Base-by-base conservation (phyloP, 108 stramenopile genomes). In the Nitzschia sp. region DNA sequence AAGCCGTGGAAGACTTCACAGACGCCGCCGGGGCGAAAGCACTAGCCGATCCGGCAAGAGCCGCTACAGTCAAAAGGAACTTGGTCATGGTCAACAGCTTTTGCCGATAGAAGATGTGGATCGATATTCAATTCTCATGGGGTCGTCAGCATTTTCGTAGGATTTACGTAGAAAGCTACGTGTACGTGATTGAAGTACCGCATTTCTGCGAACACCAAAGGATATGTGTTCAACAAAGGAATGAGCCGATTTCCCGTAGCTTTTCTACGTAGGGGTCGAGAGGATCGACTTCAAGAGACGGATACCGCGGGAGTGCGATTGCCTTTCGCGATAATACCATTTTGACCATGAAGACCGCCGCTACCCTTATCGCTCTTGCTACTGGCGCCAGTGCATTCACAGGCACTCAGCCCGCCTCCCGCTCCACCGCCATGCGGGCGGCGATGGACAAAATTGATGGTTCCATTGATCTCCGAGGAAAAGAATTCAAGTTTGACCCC, bases 401-500 rank as follows among this genome's bases (percentile, higher is more conserved):
- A 63, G 75, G 77, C 35, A 54, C 72, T 64, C 35, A 72, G 81
- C 59, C 59, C 15, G 59, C 59, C 38, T 21, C 33, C 38, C 29
- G 31, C 59, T 32, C 56, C 27, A 60, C 59, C 21, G 58, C 70
- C 52, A 30, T 41, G 19, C 53, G 63, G 33, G 74, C 85, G 58
- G 31, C 53, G 11, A 57, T 91, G 57, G 75, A 82, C 45, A 63
- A 73, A 16, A 38, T 38, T 33, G 80, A 84, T 45, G 78, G 77
- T 53, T 61, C 79, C 53, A 81, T 79, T 23, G 53, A 80, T 68
- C 72, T 85, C 21, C 80, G 83, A 41, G 82, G 82, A 16, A 79
- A 84, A 64, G 76, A 77, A 35, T 76, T 76, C 46, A 79, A 86
- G 68, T 91, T 82, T 56, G 88, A 92, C 59, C 91, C 91, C 53